A percentile compares a stretch with the other conserved stretches of the same genome.
Conservation (phyloP, 306 rosid genomes). For the Casuarina cunninghamiana region DNA sequence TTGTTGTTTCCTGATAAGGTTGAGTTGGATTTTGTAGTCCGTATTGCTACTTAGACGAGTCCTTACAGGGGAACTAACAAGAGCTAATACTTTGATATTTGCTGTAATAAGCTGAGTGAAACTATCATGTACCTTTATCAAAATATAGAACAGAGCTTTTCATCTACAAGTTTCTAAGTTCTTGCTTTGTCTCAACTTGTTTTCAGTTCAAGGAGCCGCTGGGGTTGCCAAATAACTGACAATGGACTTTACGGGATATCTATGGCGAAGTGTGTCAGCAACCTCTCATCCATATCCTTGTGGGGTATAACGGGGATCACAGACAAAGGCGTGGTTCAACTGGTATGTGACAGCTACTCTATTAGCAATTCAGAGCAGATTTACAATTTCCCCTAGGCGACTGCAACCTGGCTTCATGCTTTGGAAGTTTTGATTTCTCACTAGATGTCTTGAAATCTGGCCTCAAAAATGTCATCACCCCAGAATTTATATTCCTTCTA, state of each 20-base stretch:
- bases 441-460: neutral
- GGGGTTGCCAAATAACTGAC: conserved; percentile 88
- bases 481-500: conserved; percentile 8
- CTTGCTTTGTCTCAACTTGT: conserved; percentile 4
- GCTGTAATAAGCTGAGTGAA: neutral
- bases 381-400: neutral
- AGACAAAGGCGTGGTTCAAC: conserved; percentile 77
- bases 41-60: neutral
- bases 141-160: neutral
- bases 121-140: neutral
- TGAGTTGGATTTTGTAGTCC: neutral
- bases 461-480: neutral
- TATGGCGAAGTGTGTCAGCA: conserved; percentile 61
- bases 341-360: conserved; percentile 49
- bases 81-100: conserved; percentile 1
- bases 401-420: neutral
- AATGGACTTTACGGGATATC: conserved; percentile 67
- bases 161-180: neutral
- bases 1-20: too few species aligned
- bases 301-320: conserved; percentile 97
- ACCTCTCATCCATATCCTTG: conserved; percentile 75
- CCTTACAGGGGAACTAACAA: neutral
- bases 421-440: neutral
- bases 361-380: neutral
- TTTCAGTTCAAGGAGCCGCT: conserved; percentile 83